Base-by-base conservation (phyloP, 2,329 filamentous ascomycete species). In the Ophiostoma angusticollis region DNA sequence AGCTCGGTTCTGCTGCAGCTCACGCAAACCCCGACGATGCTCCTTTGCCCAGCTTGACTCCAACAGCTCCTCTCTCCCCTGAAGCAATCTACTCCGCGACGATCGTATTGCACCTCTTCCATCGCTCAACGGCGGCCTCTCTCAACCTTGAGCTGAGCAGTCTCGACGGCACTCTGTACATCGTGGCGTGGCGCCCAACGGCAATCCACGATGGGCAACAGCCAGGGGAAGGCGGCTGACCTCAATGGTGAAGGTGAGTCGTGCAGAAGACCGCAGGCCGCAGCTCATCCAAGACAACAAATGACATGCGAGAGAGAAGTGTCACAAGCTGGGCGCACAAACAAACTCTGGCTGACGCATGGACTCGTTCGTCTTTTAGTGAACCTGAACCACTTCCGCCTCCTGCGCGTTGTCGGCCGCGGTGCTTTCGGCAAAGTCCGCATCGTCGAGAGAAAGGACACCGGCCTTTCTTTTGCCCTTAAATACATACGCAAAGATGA, bases 401-500 rank as follows among this genome's bases (percentile, higher is more conserved):
- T 98, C 40, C 67, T 96, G 49, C 80, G 91, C 56, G 91, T 98
- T 47, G 91, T 98, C 50, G 91, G 91, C 49, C 93, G 94, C 61
- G 91, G 91, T 54, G 91, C 91, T 41, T 98, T 98, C 67, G 91
- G 91, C 54, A 98, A 98, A 64, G 91, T 98, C 45, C 82, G 91
- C 54, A 98, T 98, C 50, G 91, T 98, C 55, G 91, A 98, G 69
- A 78, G 87, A 50, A 96, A 96, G 63, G 91, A 98, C 57, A 94
- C 86, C 2, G 80, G 79, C 41, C 64, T 96, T 52, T 89, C 87
- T 3, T 98, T 98, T 61, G 91, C 91, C 31, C 71, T 98, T 48
- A 98, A 98, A 62, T 96, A 96, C 60, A 96, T 96, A 48, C 79
- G 87, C 50, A 96, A 95, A 73, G 89, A 96, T 81, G 89, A 96